Percentiles rank a stretch among this genome's conserved stretches.
Conservation (phyloP, 495 filamentous ascomycete species). For the Aspergillus bridgeri region DNA sequence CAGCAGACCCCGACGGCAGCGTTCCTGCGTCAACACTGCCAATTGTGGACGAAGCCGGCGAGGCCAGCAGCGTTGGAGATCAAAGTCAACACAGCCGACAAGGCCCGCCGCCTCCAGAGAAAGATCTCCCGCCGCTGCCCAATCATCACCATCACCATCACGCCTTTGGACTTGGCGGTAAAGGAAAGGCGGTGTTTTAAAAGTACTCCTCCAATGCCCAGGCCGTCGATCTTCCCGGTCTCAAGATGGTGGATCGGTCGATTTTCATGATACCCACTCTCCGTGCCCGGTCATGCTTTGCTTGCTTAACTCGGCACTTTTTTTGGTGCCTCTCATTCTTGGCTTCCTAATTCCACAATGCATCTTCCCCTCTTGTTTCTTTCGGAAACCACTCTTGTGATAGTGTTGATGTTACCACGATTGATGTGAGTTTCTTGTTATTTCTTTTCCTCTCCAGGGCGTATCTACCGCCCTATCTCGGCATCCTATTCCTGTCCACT, state of each 20-base stretch:
- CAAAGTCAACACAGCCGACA: constrained; percentile 39
- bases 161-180: constrained; percentile 13
- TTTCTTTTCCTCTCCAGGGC: constrained; percentile 13
- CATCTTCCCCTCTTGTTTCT: constrained; percentile 13
- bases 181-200: constrained; percentile 27
- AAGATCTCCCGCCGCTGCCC: constrained; percentile 55
- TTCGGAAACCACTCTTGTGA: constrained; percentile 18
- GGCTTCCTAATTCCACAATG: constrained; percentile 24
- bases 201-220: constrained; percentile 1
- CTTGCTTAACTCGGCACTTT: constrained; percentile 5
- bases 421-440: constrained; percentile 32
- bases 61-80: constrained; percentile 68
- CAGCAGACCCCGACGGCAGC: constrained; percentile 49
- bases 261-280: constrained; percentile 23
- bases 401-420: constrained; percentile 36
- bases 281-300: constrained; percentile 14
- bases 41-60: constrained; percentile 86
- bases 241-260: constrained; percentile 10
- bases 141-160: background rate
- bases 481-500: constrained; percentile 12
- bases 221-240: constrained; percentile 4
- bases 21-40: constrained; percentile 71
- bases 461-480: constrained; percentile 13
- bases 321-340: constrained; percentile 13
- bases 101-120: constrained; percentile 40